phyloP scores from a whole-genome alignment of 441 rosid species.

The Isatis lusitanica region DNA sequence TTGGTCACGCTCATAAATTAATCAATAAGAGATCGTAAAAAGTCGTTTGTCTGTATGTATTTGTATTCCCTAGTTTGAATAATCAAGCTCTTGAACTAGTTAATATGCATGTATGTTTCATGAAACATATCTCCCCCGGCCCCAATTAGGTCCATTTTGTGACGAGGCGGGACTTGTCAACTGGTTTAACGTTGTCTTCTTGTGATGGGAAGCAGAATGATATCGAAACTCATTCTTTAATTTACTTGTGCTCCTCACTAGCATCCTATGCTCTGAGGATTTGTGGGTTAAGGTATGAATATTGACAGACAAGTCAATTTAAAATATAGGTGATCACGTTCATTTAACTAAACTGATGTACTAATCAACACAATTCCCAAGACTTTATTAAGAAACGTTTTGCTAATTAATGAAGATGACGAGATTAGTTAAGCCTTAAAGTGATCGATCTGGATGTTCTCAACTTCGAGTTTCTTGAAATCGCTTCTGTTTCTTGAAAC shows the following conservation, averaged over 20 bases:
- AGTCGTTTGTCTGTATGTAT: not conserved
- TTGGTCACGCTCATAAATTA: not conserved
- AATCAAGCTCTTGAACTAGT: constrained; percentile 39
- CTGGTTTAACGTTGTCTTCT: constrained; percentile 30
- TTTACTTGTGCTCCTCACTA: constrained; percentile 18
- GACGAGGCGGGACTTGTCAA: constrained; percentile 34
- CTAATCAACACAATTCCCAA: not conserved
- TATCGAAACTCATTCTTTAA: constrained; percentile 37
- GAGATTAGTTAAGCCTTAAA: constrained; percentile 40
- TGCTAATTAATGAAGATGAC: constrained; percentile 2
- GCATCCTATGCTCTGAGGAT: constrained; percentile 17
- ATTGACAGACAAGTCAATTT: not conserved
- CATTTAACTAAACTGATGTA: not conserved
- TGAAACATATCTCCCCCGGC: constrained; percentile 25
- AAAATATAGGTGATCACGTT: not conserved
- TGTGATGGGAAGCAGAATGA: constrained; percentile 37
- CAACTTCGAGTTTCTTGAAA: constrained; percentile 60
- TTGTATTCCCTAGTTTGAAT: not conserved
- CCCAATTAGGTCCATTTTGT: constrained; percentile 47
- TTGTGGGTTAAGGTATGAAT: not conserved
- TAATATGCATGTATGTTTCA: constrained; percentile 43
- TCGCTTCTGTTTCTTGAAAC: constrained; percentile 50
- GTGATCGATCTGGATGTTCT: constrained; percentile 56
- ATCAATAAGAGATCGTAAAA: not conserved
- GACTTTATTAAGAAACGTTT: not conserved